Base-by-base conservation (phyloP, 306 rosid species). In the Cucurbita ficifolia region DNA sequence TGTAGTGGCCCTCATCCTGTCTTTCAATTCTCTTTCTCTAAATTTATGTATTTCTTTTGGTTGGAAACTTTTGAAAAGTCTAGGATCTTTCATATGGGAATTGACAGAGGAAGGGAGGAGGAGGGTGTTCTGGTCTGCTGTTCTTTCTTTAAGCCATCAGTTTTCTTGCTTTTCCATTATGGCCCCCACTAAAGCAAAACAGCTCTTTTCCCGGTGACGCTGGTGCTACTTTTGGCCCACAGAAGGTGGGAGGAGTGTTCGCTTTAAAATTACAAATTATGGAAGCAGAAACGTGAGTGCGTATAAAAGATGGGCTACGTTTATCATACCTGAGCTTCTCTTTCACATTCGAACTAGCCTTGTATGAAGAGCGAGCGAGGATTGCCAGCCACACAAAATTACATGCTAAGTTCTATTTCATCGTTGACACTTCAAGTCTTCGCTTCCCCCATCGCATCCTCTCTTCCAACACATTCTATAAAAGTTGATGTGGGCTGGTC, bases 1-100 rank as follows among this genome's bases (percentile, higher is more conserved):
- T 83, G 79, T 83, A 86, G 97, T 92, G 92, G 71, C 71, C 71
- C 71, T 64, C 52, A 42, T 11, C 52, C 36, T 64, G 52, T 18
- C 71, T 63, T 63, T 63, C 50, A 39, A 8, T 4, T 40, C 35
- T 50, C 69, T 38, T 14, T 63, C 50, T 63, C 29, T 63, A 5
- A n/a, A 35, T 60, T 13, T 35, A 16, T 35, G 6, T 35, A 35
- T 57, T 10, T 56, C 16, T 17, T 21, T 18, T 3, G 59, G 13
- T 8, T 18, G 43, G 5, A 24, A 60, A 14, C 68, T 62, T 62
- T 39, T 19, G 33, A 40, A 63, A 63, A 63, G 70, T 63, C 70
- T 63, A 63, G 50, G 70, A 40, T 67, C 36, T 67, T 67, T 67
- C 53, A 19, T 67, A 21, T 42, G 54, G 38, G 7, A 64, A 42